Conservation (phyloP, 768 basidiomycete genomes). For the Psilocybe azurescens region DNA sequence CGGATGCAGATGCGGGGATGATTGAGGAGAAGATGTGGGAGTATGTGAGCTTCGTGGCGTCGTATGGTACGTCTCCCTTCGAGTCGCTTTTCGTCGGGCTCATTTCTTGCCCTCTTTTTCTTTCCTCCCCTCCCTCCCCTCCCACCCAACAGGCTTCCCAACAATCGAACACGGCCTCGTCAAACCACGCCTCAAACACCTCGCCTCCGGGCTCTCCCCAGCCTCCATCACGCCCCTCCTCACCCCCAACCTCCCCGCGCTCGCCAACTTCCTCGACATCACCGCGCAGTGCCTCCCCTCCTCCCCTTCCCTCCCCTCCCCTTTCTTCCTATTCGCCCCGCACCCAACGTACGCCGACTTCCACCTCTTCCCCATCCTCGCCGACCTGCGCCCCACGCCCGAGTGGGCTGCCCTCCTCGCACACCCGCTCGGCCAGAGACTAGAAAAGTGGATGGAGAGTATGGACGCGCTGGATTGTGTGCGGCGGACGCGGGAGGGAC, state of each 20-base stretch:
- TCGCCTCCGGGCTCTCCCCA: slow-evolving; percentile 30
- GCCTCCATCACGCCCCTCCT: slow-evolving; percentile 26
- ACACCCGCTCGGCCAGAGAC: neutral
- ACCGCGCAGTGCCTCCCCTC: slow-evolving; percentile 30
- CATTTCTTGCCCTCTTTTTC: no score
- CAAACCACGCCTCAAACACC: slow-evolving; percentile 34
- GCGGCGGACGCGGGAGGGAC: slow-evolving; percentile 32
- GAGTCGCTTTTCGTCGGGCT: no score
- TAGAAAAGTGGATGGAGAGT: slow-evolving; percentile 28
- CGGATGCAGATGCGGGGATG: slow-evolving; percentile 7
- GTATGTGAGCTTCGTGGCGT: slow-evolving; percentile 35
- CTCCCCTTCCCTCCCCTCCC: neutral
- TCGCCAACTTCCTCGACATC: slow-evolving; percentile 27
- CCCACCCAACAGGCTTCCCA: slow-evolving; percentile 30
- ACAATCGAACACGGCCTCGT: slow-evolving; percentile 34
- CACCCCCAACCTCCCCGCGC: slow-evolving; percentile 20
- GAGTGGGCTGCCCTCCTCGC: slow-evolving; percentile 30
- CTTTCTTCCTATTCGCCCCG: neutral
- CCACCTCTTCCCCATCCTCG: slow-evolving; percentile 35
- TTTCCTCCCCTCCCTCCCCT: no score
- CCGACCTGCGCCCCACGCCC: slow-evolving; percentile 33
- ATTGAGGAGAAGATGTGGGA: slow-evolving; percentile 41
- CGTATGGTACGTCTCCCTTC: slow-evolving; percentile 32
- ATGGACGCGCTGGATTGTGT: slow-evolving; percentile 34
- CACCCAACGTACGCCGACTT: slow-evolving; percentile 39